Evolutionary conservation across 352 stramenopile species (phyloP).

Genomic region (Pythium oligandrum): DNA sequence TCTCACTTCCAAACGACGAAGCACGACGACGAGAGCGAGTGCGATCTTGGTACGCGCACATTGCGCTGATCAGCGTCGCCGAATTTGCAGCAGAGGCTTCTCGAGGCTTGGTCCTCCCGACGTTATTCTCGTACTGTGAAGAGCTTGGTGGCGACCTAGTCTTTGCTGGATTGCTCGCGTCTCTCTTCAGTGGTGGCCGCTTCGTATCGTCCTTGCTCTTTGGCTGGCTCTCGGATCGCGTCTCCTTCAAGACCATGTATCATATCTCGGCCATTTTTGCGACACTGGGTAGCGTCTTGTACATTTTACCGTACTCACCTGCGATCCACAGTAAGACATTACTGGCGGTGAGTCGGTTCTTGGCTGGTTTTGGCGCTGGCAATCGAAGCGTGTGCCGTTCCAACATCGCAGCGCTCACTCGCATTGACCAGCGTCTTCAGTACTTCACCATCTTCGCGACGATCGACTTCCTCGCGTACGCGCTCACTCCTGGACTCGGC

Average conservation of each 20-base stretch:
- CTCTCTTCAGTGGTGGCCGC: slow-evolving; percentile 52
- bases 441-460: slow-evolving; percentile 68
- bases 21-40: not conserved
- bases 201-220: slow-evolving; percentile 63
- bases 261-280: slow-evolving; percentile 29
- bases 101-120: slow-evolving; percentile 58
- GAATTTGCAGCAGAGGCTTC: slow-evolving; percentile 59
- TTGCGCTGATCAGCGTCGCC: slow-evolving; percentile 48
- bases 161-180: slow-evolving; percentile 52
- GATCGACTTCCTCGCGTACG: slow-evolving; percentile 70
- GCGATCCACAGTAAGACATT: slow-evolving; percentile 31
- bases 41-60: slow-evolving; percentile 46
- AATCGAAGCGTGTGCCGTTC: slow-evolving; percentile 70
- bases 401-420: slow-evolving; percentile 61
- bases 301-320: slow-evolving; percentile 43
- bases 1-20: too few relatives aligned
- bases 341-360: slow-evolving; percentile 49
- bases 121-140: slow-evolving; percentile 60
- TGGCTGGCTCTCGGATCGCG: slow-evolving; percentile 53
- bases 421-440: slow-evolving; percentile 43
- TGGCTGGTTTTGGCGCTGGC: slow-evolving; percentile 62
- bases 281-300: slow-evolving; percentile 52
- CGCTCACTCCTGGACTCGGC: slow-evolving; percentile 54
- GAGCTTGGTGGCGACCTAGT: slow-evolving; percentile 48
- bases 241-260: slow-evolving; percentile 59